Evolutionary conservation across 2,329 filamentous ascomycete genomes (phyloP), one percentile per base, ranked within the genome.

Genomic region (Trichoderma breve): DNA sequence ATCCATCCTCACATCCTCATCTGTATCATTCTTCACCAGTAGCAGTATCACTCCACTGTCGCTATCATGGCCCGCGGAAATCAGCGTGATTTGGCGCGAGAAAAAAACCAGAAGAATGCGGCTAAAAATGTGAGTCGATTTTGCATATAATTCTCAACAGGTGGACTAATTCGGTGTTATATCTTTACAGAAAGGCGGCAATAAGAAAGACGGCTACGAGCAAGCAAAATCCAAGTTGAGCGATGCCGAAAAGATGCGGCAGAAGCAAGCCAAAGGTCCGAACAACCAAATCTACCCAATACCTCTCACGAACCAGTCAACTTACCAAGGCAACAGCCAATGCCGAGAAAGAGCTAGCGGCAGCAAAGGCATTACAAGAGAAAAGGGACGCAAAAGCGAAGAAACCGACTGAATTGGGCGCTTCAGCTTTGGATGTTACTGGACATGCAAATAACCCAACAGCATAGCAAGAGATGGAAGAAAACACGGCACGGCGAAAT

Each of bases 71-170:
- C 95, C 77, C 93, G 95, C 82, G 95, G 95, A 77, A 98, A 98
- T 83, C 95, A 98, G 87, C 92, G 95, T 79, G 95, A 98, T 75
- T 94, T 95, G 86, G 92, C 93, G 78, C 92, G 95, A 74, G 93
- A 95, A 84, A 96, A 95, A 85, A 93, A 90, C 83, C 88, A 90
- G 79, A 95, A 97, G 68, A 60, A 58, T 6, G 26, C 36, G 5
- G 6, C 68, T 32, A 64, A 60, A 30, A 4, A 11, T 4, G 68
- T 64, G 30, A 28, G 67, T 26, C 26, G 18, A 61, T 21, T n/a
- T 11, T 47, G 15, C 34, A 26, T 11, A 43, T 21, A 32, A 34
- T 34, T 5, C 11, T 34, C 32, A 34, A 34, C 32, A 34, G 32
- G 32, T 34, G 3, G 11, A 47, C 66, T 60, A 43, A 61, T n/a